Percentiles rank a stretch among this genome's conserved stretches.
Evolutionary conservation across 305 asterid genomes (phyloP).

Genomic region (Fraxinus ornus): DNA sequence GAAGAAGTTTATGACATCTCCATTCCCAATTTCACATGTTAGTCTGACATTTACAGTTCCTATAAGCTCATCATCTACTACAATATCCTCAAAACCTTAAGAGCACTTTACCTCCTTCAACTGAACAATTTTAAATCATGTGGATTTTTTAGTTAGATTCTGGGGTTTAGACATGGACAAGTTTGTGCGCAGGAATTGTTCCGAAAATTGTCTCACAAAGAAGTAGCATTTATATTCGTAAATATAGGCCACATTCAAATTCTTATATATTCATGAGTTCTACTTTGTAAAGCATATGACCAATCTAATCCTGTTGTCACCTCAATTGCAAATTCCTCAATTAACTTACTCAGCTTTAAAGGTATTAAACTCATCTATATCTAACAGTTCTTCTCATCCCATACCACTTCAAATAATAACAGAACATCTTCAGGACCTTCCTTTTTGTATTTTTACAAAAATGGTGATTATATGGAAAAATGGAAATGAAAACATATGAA

Average conservation of each 20-base stretch:
- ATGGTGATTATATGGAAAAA: neutral
- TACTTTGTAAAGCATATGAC: neutral
- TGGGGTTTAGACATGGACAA: neutral
- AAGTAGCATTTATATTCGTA: neutral
- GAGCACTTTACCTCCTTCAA: neutral
- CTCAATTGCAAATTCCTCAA: neutral
- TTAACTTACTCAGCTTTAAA: neutral
- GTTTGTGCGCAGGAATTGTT: neutral
- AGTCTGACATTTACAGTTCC: neutral
- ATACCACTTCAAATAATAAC: neutral
- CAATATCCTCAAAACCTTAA: neutral
- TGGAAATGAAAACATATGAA: neutral
- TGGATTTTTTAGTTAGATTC: neutral
- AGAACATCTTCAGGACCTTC: neutral
- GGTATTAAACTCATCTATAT: neutral
- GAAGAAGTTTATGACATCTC: neutral
- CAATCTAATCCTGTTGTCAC: neutral
- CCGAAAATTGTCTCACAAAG: neutral
- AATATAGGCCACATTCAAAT: neutral
- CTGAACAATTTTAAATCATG: neutral
- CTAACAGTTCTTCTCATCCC: neutral
- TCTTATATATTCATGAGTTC: neutral
- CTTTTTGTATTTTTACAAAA: neutral
- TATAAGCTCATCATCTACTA: neutral
- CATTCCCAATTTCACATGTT: neutral